Base-by-base conservation (phyloP, 495 filamentous ascomycete genomes). In the Penicillium pancosmium region DNA sequence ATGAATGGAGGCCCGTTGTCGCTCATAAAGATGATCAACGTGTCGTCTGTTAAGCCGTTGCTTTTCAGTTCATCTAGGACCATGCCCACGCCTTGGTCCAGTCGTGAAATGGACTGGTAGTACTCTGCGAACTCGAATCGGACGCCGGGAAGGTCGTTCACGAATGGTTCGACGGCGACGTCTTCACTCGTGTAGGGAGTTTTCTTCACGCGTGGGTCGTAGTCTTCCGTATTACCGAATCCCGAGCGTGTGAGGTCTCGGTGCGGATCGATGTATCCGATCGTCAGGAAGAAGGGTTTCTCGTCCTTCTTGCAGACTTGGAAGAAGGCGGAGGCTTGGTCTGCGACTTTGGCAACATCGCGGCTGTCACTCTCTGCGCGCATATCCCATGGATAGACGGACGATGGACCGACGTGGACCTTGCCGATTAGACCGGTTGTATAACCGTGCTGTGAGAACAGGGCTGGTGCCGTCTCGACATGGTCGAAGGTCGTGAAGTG, bases 1-100 rank as follows among this genome's bases (percentile, higher is more conserved):
- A 80, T 56, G 59, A 81, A 81, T 2, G 78, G 77, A 1, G 77
- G 71, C 0, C 78, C 78, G 51, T 81, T 81, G 50, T 81, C 78
- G 55, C 76, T 79, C 9, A 73, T 54, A 57, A 81, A 77, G 9
- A 81, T 60, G 25, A 81, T 58, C 0, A 80, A 56, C 1, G 78
- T 81, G 48, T 73, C 68, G 18, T 78, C 61, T 4, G 56, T 50
- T 2, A 77, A 44, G 3, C 69, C 73, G 16, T 47, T 57, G 3
- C 61, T 46, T 23, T 73, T 57, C 27, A 81, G 59, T 33, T 56
- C 71, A 1, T 74, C 64, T 8, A 77, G 40, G 3, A 81, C 69
- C 36, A 77, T 61, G 1, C 76, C 77, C 13, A 80, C 58, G 11
- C 78, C 78, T 16, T 67, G 64, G 53, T 81, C 78, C 12, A 78